phyloP scores from a whole-genome alignment of 257 asterid species.

The Primulina eburnea region DNA sequence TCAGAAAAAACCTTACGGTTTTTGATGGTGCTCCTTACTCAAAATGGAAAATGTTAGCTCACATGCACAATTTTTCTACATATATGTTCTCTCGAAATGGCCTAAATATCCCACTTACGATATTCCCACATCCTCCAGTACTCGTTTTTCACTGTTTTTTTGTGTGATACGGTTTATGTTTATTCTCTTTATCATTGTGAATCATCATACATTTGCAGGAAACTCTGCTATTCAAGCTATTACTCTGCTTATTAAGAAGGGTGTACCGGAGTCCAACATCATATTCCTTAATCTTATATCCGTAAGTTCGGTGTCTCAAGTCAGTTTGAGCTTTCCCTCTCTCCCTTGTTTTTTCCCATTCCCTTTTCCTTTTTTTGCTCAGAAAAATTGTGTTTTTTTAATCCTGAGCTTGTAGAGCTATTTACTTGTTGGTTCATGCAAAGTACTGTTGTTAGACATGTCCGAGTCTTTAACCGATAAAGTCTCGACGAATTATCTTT shows the following conservation, averaged over 20 bases:
- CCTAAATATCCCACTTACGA: neutral
- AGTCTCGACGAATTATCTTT: constrained; percentile 3
- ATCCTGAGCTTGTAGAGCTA: neutral
- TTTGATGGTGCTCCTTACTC: neutral
- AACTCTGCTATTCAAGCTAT: constrained; percentile 96
- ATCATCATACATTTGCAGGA: constrained; percentile 45
- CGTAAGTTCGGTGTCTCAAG: constrained; percentile 40
- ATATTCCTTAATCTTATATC: constrained; percentile 95
- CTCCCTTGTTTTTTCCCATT: neutral
- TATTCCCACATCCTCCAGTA: neutral
- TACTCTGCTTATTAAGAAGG: constrained; percentile 78
- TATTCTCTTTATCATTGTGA: constrained; percentile 1
- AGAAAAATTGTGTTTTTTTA: neutral
- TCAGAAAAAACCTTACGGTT: neutral
- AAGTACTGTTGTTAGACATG: neutral
- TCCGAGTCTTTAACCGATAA: neutral
- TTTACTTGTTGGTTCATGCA: neutral
- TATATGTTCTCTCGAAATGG: neutral
- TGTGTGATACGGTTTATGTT: neutral
- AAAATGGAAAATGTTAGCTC: neutral
- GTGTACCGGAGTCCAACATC: constrained; percentile 91
- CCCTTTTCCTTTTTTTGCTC: neutral
- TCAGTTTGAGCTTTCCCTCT: constrained; percentile 4
- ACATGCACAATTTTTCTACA: neutral
- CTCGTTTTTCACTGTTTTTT: too few relatives aligned